Percentiles rank a stretch among this genome's conserved stretches.
phyloP scores from a whole-genome alignment of 768 basidiomycete genomes.

The Hygrocybe coccinea region DNA sequence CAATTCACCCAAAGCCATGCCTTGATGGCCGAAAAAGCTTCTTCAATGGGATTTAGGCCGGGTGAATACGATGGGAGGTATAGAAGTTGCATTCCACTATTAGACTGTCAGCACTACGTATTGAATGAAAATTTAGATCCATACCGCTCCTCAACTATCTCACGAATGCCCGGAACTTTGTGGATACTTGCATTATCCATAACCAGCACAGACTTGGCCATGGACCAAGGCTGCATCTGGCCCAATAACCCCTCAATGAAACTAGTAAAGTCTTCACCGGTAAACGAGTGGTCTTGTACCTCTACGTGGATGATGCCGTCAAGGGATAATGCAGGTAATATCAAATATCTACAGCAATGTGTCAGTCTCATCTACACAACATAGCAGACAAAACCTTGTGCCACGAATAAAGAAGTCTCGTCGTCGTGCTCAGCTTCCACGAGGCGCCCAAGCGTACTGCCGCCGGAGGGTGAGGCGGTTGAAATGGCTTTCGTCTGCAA shows the following conservation, averaged over 20 bases:
- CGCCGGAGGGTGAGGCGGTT: slow-evolving; percentile 21
- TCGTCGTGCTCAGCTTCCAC: slow-evolving; percentile 17
- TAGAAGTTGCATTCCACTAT: slow-evolving; percentile 4
- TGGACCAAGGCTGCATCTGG: slow-evolving; percentile 35
- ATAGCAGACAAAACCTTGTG: slow-evolving; percentile 13
- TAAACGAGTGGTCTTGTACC: slow-evolving; percentile 28
- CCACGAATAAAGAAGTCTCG: slow-evolving; percentile 26
- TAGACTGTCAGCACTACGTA: background rate
- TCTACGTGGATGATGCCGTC: slow-evolving; percentile 23
- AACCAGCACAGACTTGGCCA: slow-evolving; percentile 32
- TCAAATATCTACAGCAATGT: slow-evolving; percentile 22
- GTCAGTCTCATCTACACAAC: background rate
- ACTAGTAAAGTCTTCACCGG: slow-evolving; percentile 17
- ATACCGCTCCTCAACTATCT: slow-evolving; percentile 30
- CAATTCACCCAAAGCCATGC: slow-evolving; percentile 11
- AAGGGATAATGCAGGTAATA: slow-evolving; percentile 33
- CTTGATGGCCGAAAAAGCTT: slow-evolving; percentile 25
- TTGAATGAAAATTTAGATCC: background rate
- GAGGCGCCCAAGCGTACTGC: slow-evolving; percentile 22
- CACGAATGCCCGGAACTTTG: slow-evolving; percentile 21
- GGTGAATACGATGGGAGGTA: slow-evolving; percentile 8
- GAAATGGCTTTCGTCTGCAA: slow-evolving; percentile 32
- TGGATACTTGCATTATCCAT: slow-evolving; percentile 39
- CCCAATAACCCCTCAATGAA: slow-evolving; percentile 33
- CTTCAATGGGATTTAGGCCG: slow-evolving; percentile 8